phyloP scores from a whole-genome alignment of 768 basidiomycete genomes.

The Xerocomellus chrysenteron region DNA sequence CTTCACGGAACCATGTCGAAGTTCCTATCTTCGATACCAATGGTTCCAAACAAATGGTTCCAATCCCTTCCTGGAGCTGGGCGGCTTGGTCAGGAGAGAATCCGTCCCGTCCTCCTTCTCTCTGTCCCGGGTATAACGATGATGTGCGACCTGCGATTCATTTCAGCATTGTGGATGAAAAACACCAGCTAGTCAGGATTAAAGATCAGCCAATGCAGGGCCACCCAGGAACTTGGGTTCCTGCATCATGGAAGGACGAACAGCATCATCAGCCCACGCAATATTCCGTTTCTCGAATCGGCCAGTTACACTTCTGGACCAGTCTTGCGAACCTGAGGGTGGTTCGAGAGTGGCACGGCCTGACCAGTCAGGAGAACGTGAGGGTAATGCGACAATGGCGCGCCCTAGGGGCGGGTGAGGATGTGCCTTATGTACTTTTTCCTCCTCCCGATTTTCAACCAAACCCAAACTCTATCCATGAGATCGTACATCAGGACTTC shows the following conservation, averaged over 20 bases:
- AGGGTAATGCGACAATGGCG: not conserved
- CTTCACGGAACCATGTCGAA: not conserved
- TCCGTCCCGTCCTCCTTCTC: not conserved
- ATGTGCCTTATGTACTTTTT: not conserved
- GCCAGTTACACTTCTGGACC: slow-evolving; percentile 19
- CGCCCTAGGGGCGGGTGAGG: not conserved
- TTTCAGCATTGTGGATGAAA: slow-evolving; percentile 9
- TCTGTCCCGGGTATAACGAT: not conserved
- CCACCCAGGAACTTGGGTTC: not conserved
- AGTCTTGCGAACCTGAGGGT: slow-evolving; percentile 1
- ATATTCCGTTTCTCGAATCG: not conserved
- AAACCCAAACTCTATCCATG: not conserved
- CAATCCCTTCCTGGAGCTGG: slow-evolving; percentile 18
- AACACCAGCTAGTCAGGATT: not conserved
- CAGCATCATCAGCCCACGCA: not conserved
- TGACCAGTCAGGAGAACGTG: no score
- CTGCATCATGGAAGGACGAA: not conserved
- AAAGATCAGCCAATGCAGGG: not conserved
- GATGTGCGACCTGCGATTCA: not conserved
- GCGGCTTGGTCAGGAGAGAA: slow-evolving; percentile 5
- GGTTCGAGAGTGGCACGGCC: not conserved
- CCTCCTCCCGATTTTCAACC: not conserved
- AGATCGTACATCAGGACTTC: slow-evolving; percentile 13
- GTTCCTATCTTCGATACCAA: slow-evolving; percentile 1
- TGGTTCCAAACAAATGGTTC: slow-evolving; percentile 1